Evolutionary conservation across 345 rosid species (phyloP).

Genomic region (Brassica carinata): DNA sequence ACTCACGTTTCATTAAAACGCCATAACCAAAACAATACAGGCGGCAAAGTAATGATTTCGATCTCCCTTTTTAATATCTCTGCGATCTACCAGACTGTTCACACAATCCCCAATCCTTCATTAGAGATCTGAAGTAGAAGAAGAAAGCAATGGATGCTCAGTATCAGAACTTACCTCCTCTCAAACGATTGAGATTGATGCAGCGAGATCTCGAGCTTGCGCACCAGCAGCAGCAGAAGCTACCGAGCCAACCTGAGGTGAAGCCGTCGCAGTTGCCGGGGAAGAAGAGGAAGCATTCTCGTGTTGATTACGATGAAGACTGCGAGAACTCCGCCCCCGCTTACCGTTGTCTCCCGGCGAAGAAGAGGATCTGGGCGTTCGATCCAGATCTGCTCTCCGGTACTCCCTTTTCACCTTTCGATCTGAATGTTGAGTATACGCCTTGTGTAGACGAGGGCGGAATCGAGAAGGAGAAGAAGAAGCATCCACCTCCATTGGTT

Average conservation of each 20-base stretch:
- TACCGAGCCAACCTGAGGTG: slow-evolving; percentile 35
- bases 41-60: slow-evolving; percentile 28
- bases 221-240: slow-evolving; percentile 34
- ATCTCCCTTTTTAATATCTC: neutral
- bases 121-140: slow-evolving; percentile 17
- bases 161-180: slow-evolving; percentile 64
- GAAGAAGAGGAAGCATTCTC: slow-evolving; percentile 78
- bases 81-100: slow-evolving; percentile 11
- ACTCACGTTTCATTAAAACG: slow-evolving; percentile 14
- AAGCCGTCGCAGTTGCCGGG: slow-evolving; percentile 56
- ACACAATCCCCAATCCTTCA: neutral
- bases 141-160: slow-evolving; percentile 50
- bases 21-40: neutral
- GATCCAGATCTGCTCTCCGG: slow-evolving; percentile 55
- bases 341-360: slow-evolving; percentile 63
- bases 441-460: slow-evolving; percentile 40
- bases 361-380: slow-evolving; percentile 87
- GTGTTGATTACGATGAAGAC: slow-evolving; percentile 26
- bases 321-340: neutral
- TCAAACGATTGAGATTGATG: slow-evolving; percentile 63
- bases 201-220: slow-evolving; percentile 44
- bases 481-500: neutral
- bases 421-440: slow-evolving; percentile 71
- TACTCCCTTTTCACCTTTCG: slow-evolving; percentile 56
- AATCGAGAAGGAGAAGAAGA: slow-evolving; percentile 14